A percentile compares a stretch with the other conserved stretches of the same genome.
These are phyloP conservation scores for Xylariales sp. DNA, from an alignment of 2,329 filamentous ascomycete species.

Conservation along the genomic window DNA sequence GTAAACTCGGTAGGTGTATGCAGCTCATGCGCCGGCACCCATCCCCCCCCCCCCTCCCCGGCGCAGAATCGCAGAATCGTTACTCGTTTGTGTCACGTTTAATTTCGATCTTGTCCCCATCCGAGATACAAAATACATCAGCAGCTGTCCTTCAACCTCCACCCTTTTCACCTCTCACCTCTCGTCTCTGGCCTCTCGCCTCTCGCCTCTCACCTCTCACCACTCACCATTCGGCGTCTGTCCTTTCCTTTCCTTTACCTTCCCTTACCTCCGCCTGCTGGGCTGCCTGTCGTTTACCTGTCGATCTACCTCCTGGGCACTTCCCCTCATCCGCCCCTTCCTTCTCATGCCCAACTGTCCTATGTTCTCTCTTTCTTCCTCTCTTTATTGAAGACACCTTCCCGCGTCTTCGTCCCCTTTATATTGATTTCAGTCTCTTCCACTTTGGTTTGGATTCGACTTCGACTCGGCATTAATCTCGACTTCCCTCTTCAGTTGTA, in stretches of 20 bases:
- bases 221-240: conserved; percentile 9
- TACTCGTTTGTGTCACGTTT: conserved; percentile 24
- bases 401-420: neutral
- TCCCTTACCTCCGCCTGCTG: neutral
- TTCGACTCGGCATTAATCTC: conserved; percentile 1
- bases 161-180: conserved; percentile 3
- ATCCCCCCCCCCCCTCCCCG: conserved; percentile 2
- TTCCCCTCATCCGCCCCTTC: neutral
- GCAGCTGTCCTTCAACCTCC: conserved; percentile 13
- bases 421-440: no score
- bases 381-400: conserved; percentile 12
- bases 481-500: conserved; percentile 6
- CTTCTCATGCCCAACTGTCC: neutral
- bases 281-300: neutral
- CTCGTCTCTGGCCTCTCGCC: neutral
- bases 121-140: conserved; percentile 4
- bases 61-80: neutral
- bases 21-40: conserved; percentile 16
- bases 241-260: conserved; percentile 17
- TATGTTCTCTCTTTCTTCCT: conserved; percentile 11
- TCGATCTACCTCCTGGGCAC: conserved; percentile 2
- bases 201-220: conserved; percentile 5
- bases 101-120: conserved; percentile 34
- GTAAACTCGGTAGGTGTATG: conserved; percentile 26
- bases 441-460: neutral